Evolutionary conservation across 805 yeast genomes (phyloP), one percentile per base, ranked within the genome.

Genomic region (Pichia nakasei): DNA sequence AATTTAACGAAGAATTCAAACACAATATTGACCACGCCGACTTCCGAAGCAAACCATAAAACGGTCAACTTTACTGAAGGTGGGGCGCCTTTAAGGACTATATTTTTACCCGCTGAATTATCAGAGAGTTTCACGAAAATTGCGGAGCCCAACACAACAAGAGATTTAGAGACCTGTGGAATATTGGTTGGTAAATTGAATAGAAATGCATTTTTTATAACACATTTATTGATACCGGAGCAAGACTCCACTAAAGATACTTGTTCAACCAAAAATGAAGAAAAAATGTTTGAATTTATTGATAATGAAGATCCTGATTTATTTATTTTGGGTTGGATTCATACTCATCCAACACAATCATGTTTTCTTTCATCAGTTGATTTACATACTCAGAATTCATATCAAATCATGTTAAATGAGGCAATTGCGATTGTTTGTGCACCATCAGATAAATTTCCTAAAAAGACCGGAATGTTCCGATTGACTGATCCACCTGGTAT

Each of bases 271-370:
- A 69, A 69, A 22, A 69, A 78, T 53, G 86, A 80, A 53, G 84
- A 78, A 49, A 59, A 64, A 5, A 56, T 80, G 47, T 78, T 79
- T 52, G 75, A 72, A 36, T 74, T 65, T 49, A 69, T 78, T 36
- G 85, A 79, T 53, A 51, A 60, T 27, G 64, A 73, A 42, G 81
- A 75, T 47, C 52, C 52, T 3, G 50, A 49, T 35, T 59, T 80
- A 37, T 78, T 80, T 52, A 73, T 80, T n/a, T 63, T 80, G 3
- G 86, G 86, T 3, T 80, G 86, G 86, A 80, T 80, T 42, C 86
- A 80, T 57, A 80, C 85, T 9, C 86, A 80, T 55, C 86, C 86
- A 6, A 75, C 85, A 11, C 86, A 80, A 55, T 66, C 82, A n/a
- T 80, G 86, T 50, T 80, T 80, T 55, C 59, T 80, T 57, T 75